Percentiles rank a stretch among this genome's conserved stretches.
phyloP scores from a whole-genome alignment of 202 grass and related monocot species.

The Elaeis oleifera region DNA sequence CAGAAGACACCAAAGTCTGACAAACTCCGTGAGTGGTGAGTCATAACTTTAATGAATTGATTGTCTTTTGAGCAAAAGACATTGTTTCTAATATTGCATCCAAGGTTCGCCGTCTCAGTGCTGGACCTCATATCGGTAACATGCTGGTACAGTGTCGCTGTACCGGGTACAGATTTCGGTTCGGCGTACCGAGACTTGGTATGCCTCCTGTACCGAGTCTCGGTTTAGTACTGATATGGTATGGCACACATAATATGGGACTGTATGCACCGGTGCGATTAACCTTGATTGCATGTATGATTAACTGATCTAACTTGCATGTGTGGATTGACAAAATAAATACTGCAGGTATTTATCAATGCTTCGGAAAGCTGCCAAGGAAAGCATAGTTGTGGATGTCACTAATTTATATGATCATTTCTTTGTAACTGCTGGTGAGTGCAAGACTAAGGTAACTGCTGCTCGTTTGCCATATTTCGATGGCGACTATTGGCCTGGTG shows the following conservation, averaged over 20 bases:
- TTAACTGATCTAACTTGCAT: no score
- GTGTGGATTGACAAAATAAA: constrained; percentile 6
- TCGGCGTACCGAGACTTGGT: no score
- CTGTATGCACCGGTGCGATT: no score
- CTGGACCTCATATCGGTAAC: no score
- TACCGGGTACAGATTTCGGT: no score
- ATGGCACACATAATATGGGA: no score
- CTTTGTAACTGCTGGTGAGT: constrained; percentile 64
- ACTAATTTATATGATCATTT: constrained; percentile 98
- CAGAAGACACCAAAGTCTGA: constrained; percentile 99
- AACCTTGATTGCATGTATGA: background rate
- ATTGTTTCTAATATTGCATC: no score
- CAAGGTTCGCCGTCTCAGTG: no score
- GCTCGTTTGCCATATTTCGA: constrained; percentile 93
- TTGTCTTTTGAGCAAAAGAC: no score
- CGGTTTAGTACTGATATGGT: no score
- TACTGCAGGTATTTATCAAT: constrained; percentile 56
- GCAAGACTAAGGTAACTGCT: constrained; percentile 92
- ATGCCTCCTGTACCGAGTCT: no score
- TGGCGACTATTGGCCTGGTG: constrained; percentile 98
- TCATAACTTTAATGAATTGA: background rate
- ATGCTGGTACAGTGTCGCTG: no score
- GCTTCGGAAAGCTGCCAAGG: constrained; percentile 85
- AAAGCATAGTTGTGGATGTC: constrained; percentile 86
- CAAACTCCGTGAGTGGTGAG: constrained; percentile 87